phyloP scores from a whole-genome alignment of 306 rosid genomes.

The Pterocarpus macrocarpus region DNA sequence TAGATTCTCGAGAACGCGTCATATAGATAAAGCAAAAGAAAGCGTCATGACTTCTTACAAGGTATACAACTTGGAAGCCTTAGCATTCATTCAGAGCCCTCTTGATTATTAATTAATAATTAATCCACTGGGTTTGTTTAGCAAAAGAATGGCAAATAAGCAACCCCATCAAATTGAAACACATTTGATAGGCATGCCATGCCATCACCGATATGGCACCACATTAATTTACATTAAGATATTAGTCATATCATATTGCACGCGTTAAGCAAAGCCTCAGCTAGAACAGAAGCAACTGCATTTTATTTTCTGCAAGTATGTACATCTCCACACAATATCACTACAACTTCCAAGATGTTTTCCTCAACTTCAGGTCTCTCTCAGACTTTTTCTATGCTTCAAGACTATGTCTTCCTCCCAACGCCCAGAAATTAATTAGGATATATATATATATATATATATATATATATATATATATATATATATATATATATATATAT shows the following conservation, averaged over 20 bases:
- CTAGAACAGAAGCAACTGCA: neutral
- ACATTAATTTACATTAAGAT: neutral
- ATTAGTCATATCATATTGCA: conserved; percentile 13
- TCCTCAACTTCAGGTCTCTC: neutral
- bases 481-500: too few relatives aligned
- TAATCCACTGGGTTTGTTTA: neutral
- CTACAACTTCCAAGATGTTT: neutral
- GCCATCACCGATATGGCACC: neutral
- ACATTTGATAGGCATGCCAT: conserved; percentile 10
- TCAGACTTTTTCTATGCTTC: neutral
- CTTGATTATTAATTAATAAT: neutral
- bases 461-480: neutral
- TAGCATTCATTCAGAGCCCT: conserved; percentile 1
- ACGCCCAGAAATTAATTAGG: too few relatives aligned
- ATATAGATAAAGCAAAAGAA: neutral
- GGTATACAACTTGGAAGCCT: conserved; percentile 6
- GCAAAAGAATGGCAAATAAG: neutral
- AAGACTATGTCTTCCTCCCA: neutral
- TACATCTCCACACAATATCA: neutral
- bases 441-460: neutral
- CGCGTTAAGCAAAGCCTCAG: conserved; percentile 17
- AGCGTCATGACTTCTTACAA: conserved; percentile 3
- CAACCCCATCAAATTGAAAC: conserved; percentile 6
- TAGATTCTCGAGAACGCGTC: neutral
- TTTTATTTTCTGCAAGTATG: neutral